Evolutionary conservation across 306 rosid species (phyloP), one percentile per base, ranked within the genome.

Genomic region (Medicago ruthenica): DNA sequence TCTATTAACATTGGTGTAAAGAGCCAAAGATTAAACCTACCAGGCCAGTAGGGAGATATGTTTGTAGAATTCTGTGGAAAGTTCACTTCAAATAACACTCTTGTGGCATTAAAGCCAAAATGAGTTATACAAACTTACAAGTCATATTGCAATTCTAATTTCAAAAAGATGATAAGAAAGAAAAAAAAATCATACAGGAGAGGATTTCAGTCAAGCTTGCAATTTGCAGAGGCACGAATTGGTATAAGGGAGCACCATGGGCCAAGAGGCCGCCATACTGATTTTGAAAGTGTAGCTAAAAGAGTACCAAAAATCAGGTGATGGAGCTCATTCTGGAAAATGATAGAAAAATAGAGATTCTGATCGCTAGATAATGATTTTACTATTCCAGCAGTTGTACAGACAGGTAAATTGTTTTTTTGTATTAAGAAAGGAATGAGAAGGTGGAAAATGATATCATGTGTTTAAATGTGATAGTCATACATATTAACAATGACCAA

Each of bases 321-420:
- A 81, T 17, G 69, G 62, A 57, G 21, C 61, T 68, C 47, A n/a
- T 20, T 76, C 69, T 39, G 64, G 67, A 69, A 75, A 69, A 24
- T 62, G 61, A 61, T 50, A 40, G 40, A 54, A 73, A 79, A 31
- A 31, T 5, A 27, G 51, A n/a, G 42, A 66, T 64, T 61, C 78
- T 42, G 41, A 16, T 21, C 36, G 6, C 63, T 20, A 27, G 66
- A 47, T 31, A 63, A 70, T 15, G 36, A 62, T 54, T 17, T 57
- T 27, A 71, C 50, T 13, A 24, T 65, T 61, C 48, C 40, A 48
- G 45, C 76, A 48, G 36, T 13, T 77, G 60, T 6, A 48, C 27
- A 17, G 21, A 27, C 17, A 61, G 37, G 57, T 12, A 63, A 81
- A 65, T 20, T 71, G n/a, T 75, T 72, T 8, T n/a, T 65, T 24